Evolutionary conservation across 1,284 basidiomycete species (phyloP).

Genomic region (Cutaneotrichosporon daszewskae): DNA sequence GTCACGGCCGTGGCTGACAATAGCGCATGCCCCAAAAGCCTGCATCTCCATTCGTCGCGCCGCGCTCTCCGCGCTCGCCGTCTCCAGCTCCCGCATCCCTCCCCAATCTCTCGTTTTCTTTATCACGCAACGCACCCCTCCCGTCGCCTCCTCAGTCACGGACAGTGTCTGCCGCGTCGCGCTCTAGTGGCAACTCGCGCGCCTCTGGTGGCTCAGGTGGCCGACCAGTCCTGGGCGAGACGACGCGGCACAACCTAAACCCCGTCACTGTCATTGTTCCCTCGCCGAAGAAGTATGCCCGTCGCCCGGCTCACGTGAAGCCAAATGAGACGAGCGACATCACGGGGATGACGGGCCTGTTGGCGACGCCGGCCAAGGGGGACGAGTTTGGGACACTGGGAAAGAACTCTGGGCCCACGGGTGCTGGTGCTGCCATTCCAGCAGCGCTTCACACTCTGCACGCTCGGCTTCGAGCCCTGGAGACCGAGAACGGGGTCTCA

Average conservation of each 20-base stretch:
- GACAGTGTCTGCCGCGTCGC: slow-evolving; percentile 13
- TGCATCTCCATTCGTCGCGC: slow-evolving; percentile 5
- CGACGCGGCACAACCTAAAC: slow-evolving; percentile 24
- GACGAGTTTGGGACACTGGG: slow-evolving; percentile 25
- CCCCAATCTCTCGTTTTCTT: slow-evolving; percentile 50
- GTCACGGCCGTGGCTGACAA: neutral
- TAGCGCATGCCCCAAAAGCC: slow-evolving; percentile 15
- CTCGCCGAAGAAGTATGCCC: too few species aligned
- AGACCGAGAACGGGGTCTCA: slow-evolving; percentile 72
- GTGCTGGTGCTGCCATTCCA: slow-evolving; percentile 21
- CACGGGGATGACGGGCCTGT: slow-evolving; percentile 43
- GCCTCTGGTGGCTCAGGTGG: neutral
- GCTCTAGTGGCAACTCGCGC: neutral
- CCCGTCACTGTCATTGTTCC: too few species aligned
- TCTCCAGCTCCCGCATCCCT: slow-evolving; percentile 17
- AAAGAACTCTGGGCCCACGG: slow-evolving; percentile 33
- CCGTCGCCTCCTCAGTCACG: slow-evolving; percentile 34
- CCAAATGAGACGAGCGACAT: slow-evolving; percentile 28
- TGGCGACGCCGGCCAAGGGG: slow-evolving; percentile 45
- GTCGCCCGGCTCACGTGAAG: neutral
- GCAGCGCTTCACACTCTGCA: slow-evolving; percentile 36
- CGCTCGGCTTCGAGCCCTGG: slow-evolving; percentile 51
- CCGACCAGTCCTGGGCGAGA: slow-evolving; percentile 21
- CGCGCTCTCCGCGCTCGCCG: slow-evolving; percentile 11
- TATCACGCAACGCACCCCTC: slow-evolving; percentile 37